These are phyloP conservation scores for Rhynchosporium secalis DNA, from an alignment of 2,329 filamentous ascomycete genomes.

Conservation along the genomic window DNA sequence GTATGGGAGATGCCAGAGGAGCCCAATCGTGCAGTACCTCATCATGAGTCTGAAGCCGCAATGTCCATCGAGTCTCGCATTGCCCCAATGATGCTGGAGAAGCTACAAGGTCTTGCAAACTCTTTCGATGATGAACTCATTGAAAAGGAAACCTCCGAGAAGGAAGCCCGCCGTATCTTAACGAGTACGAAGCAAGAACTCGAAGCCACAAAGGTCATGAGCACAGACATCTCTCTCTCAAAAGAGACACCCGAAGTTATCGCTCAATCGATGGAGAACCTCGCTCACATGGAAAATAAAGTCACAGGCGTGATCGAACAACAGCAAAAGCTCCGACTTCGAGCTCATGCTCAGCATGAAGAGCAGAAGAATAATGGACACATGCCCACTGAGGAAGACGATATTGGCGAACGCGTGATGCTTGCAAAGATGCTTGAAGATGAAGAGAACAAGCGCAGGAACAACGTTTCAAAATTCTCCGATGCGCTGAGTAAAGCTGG, in stretches of 20 bases:
- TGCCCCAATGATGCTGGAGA: conserved; percentile 67
- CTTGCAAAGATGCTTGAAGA: conserved; percentile 58
- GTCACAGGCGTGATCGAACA: conserved; percentile 42
- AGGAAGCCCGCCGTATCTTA: conserved; percentile 65
- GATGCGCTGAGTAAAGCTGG: conserved; percentile 68
- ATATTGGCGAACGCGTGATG: conserved; percentile 53
- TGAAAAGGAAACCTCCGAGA: conserved; percentile 70
- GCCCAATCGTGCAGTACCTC: conserved; percentile 27
- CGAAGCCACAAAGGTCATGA: conserved; percentile 56
- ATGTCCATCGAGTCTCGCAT: conserved; percentile 70
- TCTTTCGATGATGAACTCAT: conserved; percentile 74
- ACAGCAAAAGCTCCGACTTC: conserved; percentile 48
- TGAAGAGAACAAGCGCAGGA: conserved; percentile 52
- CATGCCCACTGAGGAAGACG: conserved; percentile 45
- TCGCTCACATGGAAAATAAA: conserved; percentile 29
- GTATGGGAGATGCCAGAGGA: conserved; percentile 28
- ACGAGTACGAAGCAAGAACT: conserved; percentile 69
- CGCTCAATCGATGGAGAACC: conserved; percentile 28
- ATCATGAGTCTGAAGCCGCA: conserved; percentile 62
- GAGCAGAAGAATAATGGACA: conserved; percentile 53
- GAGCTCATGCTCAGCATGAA: conserved; percentile 45
- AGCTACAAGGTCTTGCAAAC: conserved; percentile 68
- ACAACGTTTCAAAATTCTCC: conserved; percentile 67
- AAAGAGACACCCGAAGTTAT: conserved; percentile 29
- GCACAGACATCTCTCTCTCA: conserved; percentile 47